Conservation (phyloP, 2,329 filamentous ascomycete species). For the Pseudocercospora pini-densiflorae region DNA sequence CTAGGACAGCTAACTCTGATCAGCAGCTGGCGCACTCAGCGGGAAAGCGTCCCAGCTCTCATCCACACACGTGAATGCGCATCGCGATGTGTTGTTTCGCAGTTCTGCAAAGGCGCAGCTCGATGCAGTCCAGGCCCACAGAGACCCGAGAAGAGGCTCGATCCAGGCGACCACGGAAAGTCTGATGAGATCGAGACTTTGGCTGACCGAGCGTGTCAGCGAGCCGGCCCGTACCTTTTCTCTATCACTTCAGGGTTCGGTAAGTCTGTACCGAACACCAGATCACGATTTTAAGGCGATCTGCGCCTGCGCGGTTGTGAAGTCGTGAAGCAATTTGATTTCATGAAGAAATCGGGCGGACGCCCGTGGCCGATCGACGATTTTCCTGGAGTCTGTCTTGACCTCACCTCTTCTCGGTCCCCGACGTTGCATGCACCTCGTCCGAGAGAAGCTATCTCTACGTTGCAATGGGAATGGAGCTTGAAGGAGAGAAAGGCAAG, state of each 20-base stretch:
- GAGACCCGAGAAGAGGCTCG: neutral
- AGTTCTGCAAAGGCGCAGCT: neutral
- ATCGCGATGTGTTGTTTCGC: conserved; percentile 1
- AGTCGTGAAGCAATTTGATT: neutral
- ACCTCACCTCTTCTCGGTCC: neutral
- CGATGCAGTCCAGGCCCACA: neutral
- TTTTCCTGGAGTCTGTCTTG: neutral
- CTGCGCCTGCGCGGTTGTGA: neutral
- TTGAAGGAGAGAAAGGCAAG: too few species aligned
- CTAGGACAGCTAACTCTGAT: neutral
- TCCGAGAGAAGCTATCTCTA: too few species aligned
- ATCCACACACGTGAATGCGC: neutral
- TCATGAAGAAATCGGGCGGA: neutral
- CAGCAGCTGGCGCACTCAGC: neutral
- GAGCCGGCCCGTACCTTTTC: neutral
- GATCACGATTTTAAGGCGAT: neutral
- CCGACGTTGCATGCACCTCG: neutral
- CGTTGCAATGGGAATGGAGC: too few species aligned
- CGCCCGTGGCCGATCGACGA: neutral
- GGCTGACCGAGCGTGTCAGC: neutral
- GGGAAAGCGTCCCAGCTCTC: neutral
- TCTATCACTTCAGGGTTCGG: neutral
- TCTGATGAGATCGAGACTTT: neutral
- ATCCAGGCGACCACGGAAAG: neutral
- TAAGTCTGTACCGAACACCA: neutral